phyloP scores from a whole-genome alignment of 2,329 filamentous ascomycete genomes.

The Talaromyces sp. region DNA sequence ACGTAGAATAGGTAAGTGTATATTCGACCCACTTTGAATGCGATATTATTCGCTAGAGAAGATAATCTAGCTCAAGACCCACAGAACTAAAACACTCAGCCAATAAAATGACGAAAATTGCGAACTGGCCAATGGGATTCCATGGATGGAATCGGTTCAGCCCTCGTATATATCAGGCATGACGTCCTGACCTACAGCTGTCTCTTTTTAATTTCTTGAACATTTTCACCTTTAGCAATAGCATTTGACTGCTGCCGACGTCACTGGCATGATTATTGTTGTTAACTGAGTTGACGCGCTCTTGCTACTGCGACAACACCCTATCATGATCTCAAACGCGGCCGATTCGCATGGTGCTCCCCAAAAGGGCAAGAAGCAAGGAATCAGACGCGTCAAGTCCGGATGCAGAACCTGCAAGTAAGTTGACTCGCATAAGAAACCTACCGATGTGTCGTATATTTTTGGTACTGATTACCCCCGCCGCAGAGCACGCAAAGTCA shows the following conservation, averaged over 20 bases:
- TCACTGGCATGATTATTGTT: neutral
- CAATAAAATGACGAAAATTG: neutral
- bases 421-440: neutral
- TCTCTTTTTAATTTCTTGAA: neutral
- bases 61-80: neutral
- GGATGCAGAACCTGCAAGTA: slow-evolving; percentile 8
- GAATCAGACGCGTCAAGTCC: slow-evolving; percentile 1
- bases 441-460: neutral
- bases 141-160: neutral
- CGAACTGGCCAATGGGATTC: neutral
- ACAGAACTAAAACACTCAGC: neutral
- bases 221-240: neutral
- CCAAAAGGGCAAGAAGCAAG: neutral
- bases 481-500: neutral
- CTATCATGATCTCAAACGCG: neutral
- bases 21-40: neutral
- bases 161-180: neutral
- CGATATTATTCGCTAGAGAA: neutral
- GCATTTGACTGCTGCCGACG: neutral
- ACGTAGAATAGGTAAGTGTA: too few species aligned
- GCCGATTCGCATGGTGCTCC: neutral
- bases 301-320: neutral
- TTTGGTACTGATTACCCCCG: neutral
- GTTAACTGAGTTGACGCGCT: neutral
- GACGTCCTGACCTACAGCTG: neutral